Evolutionary conservation across 371 early-diverging fungal species (phyloP), one percentile per base, ranked within the genome.

Genomic region (Dichotomocladium elegans): DNA sequence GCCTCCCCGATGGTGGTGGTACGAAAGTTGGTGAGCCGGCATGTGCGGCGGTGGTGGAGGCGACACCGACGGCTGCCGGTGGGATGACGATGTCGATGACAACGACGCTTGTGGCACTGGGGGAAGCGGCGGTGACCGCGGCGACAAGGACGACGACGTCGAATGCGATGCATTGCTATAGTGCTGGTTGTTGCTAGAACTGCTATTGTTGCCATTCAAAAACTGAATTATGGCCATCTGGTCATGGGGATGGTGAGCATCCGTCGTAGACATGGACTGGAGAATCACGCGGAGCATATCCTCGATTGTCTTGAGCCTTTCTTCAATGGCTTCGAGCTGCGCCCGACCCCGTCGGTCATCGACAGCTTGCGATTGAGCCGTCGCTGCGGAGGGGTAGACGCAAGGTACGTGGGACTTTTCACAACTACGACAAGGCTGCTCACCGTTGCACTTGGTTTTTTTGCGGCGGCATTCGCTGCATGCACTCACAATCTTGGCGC

Each of bases 401-500:
- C 79, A 78, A 22, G 62, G 57, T 19, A 64, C 63, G 2, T 60
- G 51, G 41, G 71, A 66, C 47, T 74, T 72, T 55, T 65, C 66
- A 37, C 81, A 81, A 55, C 71, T 77, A 28, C 69, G 66, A 50
- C 81, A 81, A 15, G 81, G 81, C 21, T 59, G 59, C 31, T 72
- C 75, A 22, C 75, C 64, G 43, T 78, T 77, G 49, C 81, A 81
- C 55, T 78, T 78, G 21, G 76, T 77, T 58, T 81, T 81, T 66
- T 77, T 76, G 24, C 79, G 74, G 37, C 81, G 69, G 45, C 81
- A 81, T 53, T 74, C 75, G 31, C 75, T 61, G 42, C 81, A 81
- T 9, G 81, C 81, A 19, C 77, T 81, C 10, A 77, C 73, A 35
- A 81, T 81, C 46, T 79, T 78, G 40, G 75, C 79, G 51, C 81